Conservation (phyloP, 1,139 yeast genomes). For the Pichia kudriavzevii region DNA sequence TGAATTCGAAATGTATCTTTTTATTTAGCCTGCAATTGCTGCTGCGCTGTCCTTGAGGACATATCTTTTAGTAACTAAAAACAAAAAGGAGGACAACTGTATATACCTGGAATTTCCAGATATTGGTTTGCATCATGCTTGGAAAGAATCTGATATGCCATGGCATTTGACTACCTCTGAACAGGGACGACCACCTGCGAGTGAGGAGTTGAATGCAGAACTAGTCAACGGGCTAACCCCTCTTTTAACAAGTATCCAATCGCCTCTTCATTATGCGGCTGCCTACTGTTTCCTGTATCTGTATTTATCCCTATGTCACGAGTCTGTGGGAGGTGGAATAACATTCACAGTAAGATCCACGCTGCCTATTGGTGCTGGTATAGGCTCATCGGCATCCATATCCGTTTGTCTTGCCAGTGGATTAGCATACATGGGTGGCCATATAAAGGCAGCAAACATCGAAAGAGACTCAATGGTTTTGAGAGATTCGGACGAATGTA, state of each 20-base stretch:
- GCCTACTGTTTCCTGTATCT: constrained; percentile 81
- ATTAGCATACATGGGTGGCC: constrained; percentile 55
- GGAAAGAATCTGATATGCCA: constrained; percentile 58
- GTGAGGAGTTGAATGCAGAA: constrained; percentile 55
- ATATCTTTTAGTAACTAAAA: constrained; percentile 51
- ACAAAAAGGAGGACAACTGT: constrained; percentile 31
- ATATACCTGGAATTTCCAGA: constrained; percentile 78
- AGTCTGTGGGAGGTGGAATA: constrained; percentile 46
- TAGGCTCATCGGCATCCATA: constrained; percentile 90
- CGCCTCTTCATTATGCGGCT: constrained; percentile 67
- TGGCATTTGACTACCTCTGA: constrained; percentile 37
- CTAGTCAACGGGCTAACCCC: constrained; percentile 43
- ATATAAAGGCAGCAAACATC: constrained; percentile 33
- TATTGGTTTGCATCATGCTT: constrained; percentile 53
- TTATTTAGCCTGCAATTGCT: constrained; percentile 66
- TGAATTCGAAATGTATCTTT: background rate
- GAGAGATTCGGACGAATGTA: constrained; percentile 39
- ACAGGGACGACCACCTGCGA: constrained; percentile 35
- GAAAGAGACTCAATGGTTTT: constrained; percentile 21
- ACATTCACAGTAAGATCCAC: constrained; percentile 70
- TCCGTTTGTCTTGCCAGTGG: constrained; percentile 83
- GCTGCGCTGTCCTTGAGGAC: constrained; percentile 82
- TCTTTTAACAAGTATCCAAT: constrained; percentile 38
- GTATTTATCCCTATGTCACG: constrained; percentile 50
- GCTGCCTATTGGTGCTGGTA: constrained; percentile 93